Evolutionary conservation across 768 basidiomycete species (phyloP).

Genomic region (Hericium rajendrae): DNA sequence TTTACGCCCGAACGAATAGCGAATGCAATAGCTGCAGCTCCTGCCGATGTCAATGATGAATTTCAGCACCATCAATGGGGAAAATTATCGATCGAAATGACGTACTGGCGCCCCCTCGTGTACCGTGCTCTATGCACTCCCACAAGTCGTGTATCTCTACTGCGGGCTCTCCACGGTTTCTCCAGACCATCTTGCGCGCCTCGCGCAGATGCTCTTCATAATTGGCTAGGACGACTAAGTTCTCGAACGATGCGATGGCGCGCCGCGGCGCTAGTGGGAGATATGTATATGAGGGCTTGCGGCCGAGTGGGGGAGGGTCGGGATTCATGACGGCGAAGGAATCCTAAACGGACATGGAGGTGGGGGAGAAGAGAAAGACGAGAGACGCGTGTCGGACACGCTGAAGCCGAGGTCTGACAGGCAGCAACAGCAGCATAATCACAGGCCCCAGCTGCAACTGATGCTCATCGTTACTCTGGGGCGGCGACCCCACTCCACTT

Average conservation of each 20-base stretch:
- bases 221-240: conserved; percentile 76
- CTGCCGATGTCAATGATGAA: conserved; percentile 28
- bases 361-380: neutral
- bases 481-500: too few relatives aligned
- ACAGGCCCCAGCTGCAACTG: too few relatives aligned
- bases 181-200: conserved; percentile 75
- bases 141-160: conserved; percentile 53
- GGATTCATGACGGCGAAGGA: neutral
- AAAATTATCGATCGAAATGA: conserved; percentile 13
- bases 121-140: conserved; percentile 64
- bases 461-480: too few relatives aligned
- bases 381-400: neutral
- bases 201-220: conserved; percentile 66
- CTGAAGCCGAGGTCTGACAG: too few relatives aligned
- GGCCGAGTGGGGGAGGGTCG: neutral
- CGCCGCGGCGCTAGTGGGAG: conserved; percentile 43
- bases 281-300: conserved; percentile 31
- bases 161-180: conserved; percentile 69
- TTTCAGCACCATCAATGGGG: neutral
- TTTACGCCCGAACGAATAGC: conserved; percentile 78
- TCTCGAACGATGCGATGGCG: conserved; percentile 73
- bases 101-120: conserved; percentile 63
- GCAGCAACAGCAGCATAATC: too few relatives aligned
- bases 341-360: neutral
- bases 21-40: conserved; percentile 74